A percentile compares a stretch with the other conserved stretches of the same genome.
These are phyloP conservation scores for Thinopyrum obtusiflorum DNA, from an alignment of 202 grass and related monocot genomes.

Conservation along the genomic window DNA sequence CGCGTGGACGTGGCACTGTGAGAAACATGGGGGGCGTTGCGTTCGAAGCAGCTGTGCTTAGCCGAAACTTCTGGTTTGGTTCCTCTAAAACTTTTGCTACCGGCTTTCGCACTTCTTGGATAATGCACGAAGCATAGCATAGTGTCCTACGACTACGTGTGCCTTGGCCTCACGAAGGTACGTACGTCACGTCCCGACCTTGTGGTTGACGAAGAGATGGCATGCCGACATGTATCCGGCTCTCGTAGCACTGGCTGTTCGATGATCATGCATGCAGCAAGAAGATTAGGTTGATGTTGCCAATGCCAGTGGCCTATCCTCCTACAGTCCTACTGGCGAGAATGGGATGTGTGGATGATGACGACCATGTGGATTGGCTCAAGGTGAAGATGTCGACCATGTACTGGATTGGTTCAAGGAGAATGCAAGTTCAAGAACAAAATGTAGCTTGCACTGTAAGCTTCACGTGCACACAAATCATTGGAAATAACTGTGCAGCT, in stretches of 20 bases:
- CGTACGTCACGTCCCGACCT: background rate
- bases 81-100: too few relatives aligned
- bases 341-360: background rate
- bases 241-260: background rate
- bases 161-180: background rate
- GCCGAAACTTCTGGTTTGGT: too few relatives aligned
- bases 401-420: background rate
- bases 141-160: background rate
- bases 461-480: background rate
- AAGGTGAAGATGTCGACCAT: background rate
- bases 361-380: too few relatives aligned
- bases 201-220: slow-evolving; percentile 9
- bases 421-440: background rate
- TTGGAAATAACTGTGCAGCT: background rate
- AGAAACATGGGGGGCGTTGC: background rate
- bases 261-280: background rate
- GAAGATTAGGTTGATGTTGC: background rate
- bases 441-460: background rate
- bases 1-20: background rate
- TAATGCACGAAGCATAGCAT: background rate
- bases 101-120: too few relatives aligned
- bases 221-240: background rate
- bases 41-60: background rate
- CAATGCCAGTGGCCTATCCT: background rate
- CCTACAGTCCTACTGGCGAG: background rate